Evolutionary conservation across 2,329 filamentous ascomycete genomes (phyloP).

Genomic region (Fusarium begoniae): DNA sequence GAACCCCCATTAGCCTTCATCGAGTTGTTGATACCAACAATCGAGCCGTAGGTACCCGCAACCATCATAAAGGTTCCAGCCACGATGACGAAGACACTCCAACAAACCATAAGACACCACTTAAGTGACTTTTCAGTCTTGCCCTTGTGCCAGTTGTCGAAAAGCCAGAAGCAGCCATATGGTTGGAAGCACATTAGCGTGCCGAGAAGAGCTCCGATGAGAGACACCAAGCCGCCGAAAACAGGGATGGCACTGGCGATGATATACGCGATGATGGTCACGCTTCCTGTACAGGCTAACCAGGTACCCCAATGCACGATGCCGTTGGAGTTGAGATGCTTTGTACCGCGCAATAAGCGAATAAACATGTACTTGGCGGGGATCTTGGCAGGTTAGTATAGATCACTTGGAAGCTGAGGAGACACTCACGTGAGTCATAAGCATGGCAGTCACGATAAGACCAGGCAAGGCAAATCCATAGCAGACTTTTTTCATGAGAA

Average conservation of each 20-base stretch:
- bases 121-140: not conserved
- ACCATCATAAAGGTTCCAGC: constrained; percentile 52
- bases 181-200: constrained; percentile 45
- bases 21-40: constrained; percentile 47
- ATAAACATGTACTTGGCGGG: constrained; percentile 31
- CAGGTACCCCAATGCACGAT: constrained; percentile 45
- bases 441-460: constrained; percentile 40
- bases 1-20: constrained; percentile 49
- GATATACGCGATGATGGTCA: constrained; percentile 41
- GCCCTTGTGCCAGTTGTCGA: constrained; percentile 39
- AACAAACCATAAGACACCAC: constrained; percentile 25
- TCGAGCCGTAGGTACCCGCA: constrained; percentile 55
- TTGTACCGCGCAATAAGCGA: constrained; percentile 39
- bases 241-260: constrained; percentile 39
- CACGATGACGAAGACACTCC: constrained; percentile 21
- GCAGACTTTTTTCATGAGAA: constrained; percentile 52
- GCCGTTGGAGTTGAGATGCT: constrained; percentile 44
- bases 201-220: constrained; percentile 44
- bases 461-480: constrained; percentile 51
- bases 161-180: constrained; percentile 44
- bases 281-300: constrained; percentile 43
- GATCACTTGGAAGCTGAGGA: accelerated
- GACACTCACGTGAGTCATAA: constrained; percentile 41
- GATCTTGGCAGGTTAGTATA: not conserved
- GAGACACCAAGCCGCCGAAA: constrained; percentile 42